Conservation (phyloP, 2,329 filamentous ascomycete genomes). For the Aspergillus sp. region DNA sequence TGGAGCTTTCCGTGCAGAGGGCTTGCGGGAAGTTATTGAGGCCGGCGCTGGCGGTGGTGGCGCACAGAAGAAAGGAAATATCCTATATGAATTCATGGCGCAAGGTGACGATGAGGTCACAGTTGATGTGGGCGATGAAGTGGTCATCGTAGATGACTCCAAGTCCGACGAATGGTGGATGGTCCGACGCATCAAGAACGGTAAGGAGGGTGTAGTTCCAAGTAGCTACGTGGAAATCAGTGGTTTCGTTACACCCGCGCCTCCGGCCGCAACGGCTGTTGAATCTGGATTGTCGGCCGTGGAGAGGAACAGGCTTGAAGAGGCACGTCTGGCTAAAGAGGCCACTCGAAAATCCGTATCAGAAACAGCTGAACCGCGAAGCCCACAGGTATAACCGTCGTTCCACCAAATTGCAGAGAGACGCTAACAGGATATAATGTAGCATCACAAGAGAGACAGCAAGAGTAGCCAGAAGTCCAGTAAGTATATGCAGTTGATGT, state of each 20-base stretch:
- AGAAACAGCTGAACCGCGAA: constrained; percentile 51
- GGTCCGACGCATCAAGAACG: constrained; percentile 84
- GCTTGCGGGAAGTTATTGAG: constrained; percentile 77
- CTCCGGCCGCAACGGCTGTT: constrained; percentile 50
- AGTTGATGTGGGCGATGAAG: constrained; percentile 84
- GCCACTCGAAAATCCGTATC: constrained; percentile 66
- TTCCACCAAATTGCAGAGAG: constrained; percentile 38
- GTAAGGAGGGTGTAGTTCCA: constrained; percentile 92
- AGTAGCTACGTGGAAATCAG: constrained; percentile 94
- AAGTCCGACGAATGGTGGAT: constrained; percentile 99
- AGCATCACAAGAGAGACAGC: constrained; percentile 72
- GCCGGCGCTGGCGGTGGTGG: constrained; percentile 64
- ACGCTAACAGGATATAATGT: constrained; percentile 64
- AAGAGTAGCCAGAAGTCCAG: constrained; percentile 70
- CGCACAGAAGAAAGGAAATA: constrained; percentile 72
- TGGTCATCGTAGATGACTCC: constrained; percentile 81
- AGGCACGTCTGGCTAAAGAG: constrained; percentile 79
- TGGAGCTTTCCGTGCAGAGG: constrained; percentile 79
- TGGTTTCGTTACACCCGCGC: constrained; percentile 58
- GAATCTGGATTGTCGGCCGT: constrained; percentile 66
- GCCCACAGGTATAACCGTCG: constrained; percentile 70
- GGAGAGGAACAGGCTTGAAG: constrained; percentile 75
- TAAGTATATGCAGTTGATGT: constrained; percentile 50
- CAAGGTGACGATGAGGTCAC: constrained; percentile 97
- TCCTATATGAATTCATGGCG: constrained; percentile 95